phyloP scores from a whole-genome alignment of 2,329 filamentous ascomycete species.

The Claviceps sp. region DNA sequence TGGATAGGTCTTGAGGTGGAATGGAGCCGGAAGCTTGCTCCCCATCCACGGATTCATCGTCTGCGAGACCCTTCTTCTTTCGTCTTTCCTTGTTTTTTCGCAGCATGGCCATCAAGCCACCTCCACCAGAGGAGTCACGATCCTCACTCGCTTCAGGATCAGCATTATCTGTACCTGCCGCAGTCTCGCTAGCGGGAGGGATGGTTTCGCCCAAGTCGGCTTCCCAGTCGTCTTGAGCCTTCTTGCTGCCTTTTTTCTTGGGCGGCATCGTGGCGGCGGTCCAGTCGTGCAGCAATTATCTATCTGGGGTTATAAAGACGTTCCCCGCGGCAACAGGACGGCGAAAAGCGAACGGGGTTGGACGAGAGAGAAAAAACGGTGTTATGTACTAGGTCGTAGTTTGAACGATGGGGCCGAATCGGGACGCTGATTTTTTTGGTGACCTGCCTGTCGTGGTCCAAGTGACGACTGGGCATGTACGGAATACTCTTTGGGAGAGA shows the following conservation, averaged over 20 bases:
- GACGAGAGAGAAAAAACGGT: not conserved
- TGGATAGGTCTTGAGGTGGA: slow-evolving; percentile 26
- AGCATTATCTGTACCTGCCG: slow-evolving; percentile 26
- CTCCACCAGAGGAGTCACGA: slow-evolving; percentile 45
- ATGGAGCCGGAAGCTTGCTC: slow-evolving; percentile 31
- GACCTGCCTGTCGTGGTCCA: too few relatives aligned
- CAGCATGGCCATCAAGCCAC: slow-evolving; percentile 67
- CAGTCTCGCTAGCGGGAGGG: slow-evolving; percentile 41
- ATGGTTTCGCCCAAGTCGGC: slow-evolving; percentile 73
- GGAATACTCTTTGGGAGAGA: not conserved
- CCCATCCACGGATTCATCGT: slow-evolving; percentile 57
- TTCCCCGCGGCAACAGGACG: not conserved
- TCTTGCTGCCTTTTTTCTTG: slow-evolving; percentile 85
- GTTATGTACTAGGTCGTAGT: not conserved
- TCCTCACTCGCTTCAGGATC: slow-evolving; percentile 34
- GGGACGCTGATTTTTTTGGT: not conserved
- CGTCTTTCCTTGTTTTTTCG: slow-evolving; percentile 75
- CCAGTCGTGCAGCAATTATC: not conserved
- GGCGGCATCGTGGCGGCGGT: slow-evolving; percentile 56
- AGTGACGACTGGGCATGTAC: not conserved
- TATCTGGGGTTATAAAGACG: not conserved
- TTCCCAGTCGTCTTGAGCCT: slow-evolving; percentile 84
- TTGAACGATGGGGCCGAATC: not conserved
- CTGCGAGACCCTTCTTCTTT: slow-evolving; percentile 71
- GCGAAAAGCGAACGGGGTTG: not conserved